Conservation (phyloP, 2,329 filamentous ascomycete genomes). For the Trichoderma atrobrunneum region DNA sequence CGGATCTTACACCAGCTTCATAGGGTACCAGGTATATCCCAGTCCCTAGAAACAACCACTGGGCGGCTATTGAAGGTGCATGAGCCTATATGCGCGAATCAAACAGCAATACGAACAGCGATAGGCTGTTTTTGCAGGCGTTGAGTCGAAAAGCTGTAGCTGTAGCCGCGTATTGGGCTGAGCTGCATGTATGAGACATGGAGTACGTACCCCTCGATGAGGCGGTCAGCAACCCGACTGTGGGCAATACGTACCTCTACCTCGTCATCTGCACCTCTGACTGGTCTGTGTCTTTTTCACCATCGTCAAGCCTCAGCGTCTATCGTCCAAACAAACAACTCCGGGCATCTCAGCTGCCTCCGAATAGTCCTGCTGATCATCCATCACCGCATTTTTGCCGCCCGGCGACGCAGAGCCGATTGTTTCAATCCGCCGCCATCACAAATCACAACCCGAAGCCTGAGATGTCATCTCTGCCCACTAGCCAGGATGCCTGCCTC, state of each 20-base stretch:
- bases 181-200: not conserved
- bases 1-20: not conserved
- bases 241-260: not conserved
- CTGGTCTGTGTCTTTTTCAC: not conserved
- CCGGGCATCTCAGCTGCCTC: not conserved
- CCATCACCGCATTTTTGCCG: not conserved
- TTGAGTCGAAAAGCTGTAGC: not conserved
- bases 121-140: not conserved
- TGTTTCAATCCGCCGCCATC: not conserved
- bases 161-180: not conserved
- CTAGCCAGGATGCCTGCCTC: not conserved
- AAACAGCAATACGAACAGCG: not conserved
- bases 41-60: not conserved
- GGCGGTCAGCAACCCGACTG: not conserved
- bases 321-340: not conserved
- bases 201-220: not conserved
- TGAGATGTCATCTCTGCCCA: not conserved
- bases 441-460: not conserved
- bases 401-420: not conserved
- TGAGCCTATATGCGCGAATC: not conserved
- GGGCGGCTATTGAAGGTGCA: not conserved
- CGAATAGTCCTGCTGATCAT: not conserved
- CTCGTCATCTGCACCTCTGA: not conserved
- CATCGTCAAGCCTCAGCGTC: constrained; percentile 10
- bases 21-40: not conserved